A percentile compares a stretch with the other conserved stretches of the same genome.
Conservation (phyloP, 169 alveolate species). For the Plasmodium vivax region DNA sequence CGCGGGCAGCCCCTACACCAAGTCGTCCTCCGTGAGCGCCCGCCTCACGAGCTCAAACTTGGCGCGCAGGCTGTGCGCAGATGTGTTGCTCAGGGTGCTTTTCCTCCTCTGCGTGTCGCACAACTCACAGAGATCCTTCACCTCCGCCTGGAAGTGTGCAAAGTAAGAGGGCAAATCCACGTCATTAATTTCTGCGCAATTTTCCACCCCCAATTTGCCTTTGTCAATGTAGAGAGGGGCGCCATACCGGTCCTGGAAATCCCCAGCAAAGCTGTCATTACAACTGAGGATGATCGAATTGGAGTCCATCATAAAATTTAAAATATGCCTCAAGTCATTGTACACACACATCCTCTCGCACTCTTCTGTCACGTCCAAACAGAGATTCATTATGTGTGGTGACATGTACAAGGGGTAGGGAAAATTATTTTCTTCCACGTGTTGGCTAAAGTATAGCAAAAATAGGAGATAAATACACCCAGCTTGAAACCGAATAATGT, state of each 20-base stretch:
- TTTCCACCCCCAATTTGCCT: slow-evolving; percentile 42
- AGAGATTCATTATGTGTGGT: slow-evolving; percentile 15
- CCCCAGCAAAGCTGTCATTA: slow-evolving; percentile 32
- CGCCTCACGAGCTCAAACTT: slow-evolving; percentile 8
- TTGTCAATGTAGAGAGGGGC: slow-evolving; percentile 55
- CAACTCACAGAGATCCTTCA: slow-evolving; percentile 23
- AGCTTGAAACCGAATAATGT: slow-evolving; percentile 31
- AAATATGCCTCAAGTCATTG: slow-evolving; percentile 46
- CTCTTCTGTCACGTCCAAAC: slow-evolving; percentile 40
- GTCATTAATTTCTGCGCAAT: slow-evolving; percentile 31
- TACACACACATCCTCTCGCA: slow-evolving; percentile 33
- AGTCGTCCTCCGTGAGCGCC: slow-evolving; percentile 5
- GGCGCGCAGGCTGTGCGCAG: slow-evolving; percentile 9
- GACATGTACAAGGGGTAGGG: slow-evolving; percentile 46
- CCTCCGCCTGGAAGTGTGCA: slow-evolving; percentile 6
- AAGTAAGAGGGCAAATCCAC: slow-evolving; percentile 7
- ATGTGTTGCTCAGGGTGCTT: slow-evolving; percentile 42
- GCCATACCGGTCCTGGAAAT: slow-evolving; percentile 69
- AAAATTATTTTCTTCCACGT: slow-evolving; percentile 30
- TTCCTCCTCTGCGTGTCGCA: slow-evolving; percentile 38
- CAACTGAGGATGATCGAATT: slow-evolving; percentile 47
- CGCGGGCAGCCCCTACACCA: neutral
- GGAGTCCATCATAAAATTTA: slow-evolving; percentile 68
- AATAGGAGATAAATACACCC: slow-evolving; percentile 64
- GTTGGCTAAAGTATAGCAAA: slow-evolving; percentile 63